Percentiles rank a stretch among this genome's conserved stretches.
phyloP scores from a whole-genome alignment of 75 land plant genomes.

The Adiantum capillusveneris region DNA sequence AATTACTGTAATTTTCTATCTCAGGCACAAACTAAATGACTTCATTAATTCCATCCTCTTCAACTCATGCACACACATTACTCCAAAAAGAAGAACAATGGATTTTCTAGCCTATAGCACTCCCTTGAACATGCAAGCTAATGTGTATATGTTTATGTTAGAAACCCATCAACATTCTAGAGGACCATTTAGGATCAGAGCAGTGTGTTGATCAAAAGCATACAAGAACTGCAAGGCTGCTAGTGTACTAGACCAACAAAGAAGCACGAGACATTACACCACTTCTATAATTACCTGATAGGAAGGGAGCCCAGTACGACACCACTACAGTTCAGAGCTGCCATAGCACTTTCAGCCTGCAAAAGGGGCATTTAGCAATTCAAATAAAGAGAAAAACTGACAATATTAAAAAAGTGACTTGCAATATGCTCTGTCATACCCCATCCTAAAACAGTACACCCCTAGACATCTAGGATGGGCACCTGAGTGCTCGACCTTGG shows the following conservation, averaged over 20 bases:
- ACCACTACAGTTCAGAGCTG: constrained; percentile 68
- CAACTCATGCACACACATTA: too few species aligned
- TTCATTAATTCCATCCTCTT: too few species aligned
- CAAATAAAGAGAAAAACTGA: background rate
- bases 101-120: too few species aligned
- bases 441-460: too few species aligned
- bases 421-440: background rate
- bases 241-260: too few species aligned
- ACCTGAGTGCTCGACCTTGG: too few species aligned
- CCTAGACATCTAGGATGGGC: too few species aligned
- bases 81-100: too few species aligned
- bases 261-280: background rate
- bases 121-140: too few species aligned
- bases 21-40: too few species aligned
- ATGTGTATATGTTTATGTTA: too few species aligned
- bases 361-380: background rate
- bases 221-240: constrained; percentile 2
- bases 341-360: constrained; percentile 76
- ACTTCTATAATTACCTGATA: constrained; percentile 56
- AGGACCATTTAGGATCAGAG: background rate
- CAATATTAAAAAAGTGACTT: background rate
- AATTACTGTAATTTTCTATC: too few species aligned
- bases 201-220: background rate
- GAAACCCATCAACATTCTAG: background rate
- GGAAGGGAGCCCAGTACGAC: constrained; percentile 59